Evolutionary conservation across 2,329 filamentous ascomycete species (phyloP).

Genomic region (Ophiocordyceps camponoti-leonardi): DNA sequence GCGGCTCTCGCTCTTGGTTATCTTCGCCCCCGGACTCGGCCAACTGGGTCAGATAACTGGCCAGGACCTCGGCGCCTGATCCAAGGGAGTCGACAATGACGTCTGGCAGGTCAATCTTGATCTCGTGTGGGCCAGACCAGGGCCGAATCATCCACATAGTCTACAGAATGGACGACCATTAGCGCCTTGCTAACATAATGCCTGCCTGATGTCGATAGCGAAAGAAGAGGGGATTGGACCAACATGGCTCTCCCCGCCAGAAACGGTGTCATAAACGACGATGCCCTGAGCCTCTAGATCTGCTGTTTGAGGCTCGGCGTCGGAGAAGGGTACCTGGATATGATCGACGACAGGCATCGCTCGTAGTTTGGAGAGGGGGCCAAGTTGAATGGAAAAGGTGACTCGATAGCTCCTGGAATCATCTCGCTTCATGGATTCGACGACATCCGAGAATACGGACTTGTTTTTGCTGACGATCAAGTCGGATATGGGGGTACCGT

Average conservation of each 20-base stretch:
- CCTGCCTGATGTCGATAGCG: neutral
- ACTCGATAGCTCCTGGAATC: constrained; percentile 86
- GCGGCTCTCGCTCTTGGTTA: constrained; percentile 59
- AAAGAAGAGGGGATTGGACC: constrained; percentile 18
- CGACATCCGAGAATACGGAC: constrained; percentile 61
- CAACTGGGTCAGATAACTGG: constrained; percentile 78
- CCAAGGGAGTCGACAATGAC: constrained; percentile 86
- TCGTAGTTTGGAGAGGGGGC: constrained; percentile 49
- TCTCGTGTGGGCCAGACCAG: constrained; percentile 72
- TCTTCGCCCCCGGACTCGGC: constrained; percentile 70
- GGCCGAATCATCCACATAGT: constrained; percentile 99
- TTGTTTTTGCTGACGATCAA: constrained; percentile 65
- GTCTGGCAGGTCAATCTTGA: constrained; percentile 84
- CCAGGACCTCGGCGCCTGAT: constrained; percentile 84
- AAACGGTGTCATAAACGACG: constrained; percentile 85
- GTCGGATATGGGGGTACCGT: constrained; percentile 63
- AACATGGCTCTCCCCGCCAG: constrained; percentile 81
- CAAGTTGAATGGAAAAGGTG: constrained; percentile 58
- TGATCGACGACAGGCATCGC: constrained; percentile 18
- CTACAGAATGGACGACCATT: constrained; percentile 23
- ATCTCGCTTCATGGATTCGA: constrained; percentile 81
- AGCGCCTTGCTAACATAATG: neutral
- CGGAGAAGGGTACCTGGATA: constrained; percentile 16
- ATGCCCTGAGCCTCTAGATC: constrained; percentile 93
- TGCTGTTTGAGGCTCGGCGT: constrained; percentile 28